A percentile compares a stretch with the other conserved stretches of the same genome.
These are phyloP conservation scores for Nyctanthes arbortristis DNA, from an alignment of 257 asterid genomes.

Conservation along the genomic window DNA sequence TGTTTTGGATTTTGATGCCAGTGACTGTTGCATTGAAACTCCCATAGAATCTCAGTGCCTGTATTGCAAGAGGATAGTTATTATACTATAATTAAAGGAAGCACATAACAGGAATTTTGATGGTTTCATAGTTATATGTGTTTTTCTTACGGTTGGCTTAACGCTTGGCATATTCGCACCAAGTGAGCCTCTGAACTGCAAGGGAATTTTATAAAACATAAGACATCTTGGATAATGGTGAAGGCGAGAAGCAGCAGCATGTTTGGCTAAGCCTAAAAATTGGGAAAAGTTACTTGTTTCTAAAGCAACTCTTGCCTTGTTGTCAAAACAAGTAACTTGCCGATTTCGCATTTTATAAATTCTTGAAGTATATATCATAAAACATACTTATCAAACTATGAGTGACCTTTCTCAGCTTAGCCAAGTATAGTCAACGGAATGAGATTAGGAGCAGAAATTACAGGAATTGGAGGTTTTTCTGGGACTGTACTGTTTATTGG, in stretches of 20 bases:
- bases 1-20: slow-evolving; percentile 71
- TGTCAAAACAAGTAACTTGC: background rate
- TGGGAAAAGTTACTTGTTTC: background rate
- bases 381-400: background rate
- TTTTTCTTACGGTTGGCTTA: slow-evolving; percentile 79
- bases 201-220: slow-evolving; percentile 7
- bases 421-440: background rate
- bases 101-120: background rate
- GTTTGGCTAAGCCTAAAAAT: background rate
- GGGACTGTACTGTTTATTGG: slow-evolving; percentile 10
- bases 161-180: slow-evolving; percentile 72
- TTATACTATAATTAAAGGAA: background rate
- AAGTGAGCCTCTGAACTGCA: slow-evolving; percentile 49
- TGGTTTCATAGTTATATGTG: background rate
- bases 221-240: background rate
- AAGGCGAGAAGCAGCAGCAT: background rate
- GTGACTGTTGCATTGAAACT: slow-evolving; percentile 81
- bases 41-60: slow-evolving; percentile 89
- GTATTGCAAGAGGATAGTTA: slow-evolving; percentile 19
- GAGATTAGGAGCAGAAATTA: background rate
- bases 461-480: slow-evolving; percentile 8
- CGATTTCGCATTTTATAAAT: background rate
- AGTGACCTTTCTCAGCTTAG: background rate
- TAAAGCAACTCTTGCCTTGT: background rate
- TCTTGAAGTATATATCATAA: background rate